phyloP scores from a whole-genome alignment of 345 rosid genomes.

The Aquilaria sinensis region DNA sequence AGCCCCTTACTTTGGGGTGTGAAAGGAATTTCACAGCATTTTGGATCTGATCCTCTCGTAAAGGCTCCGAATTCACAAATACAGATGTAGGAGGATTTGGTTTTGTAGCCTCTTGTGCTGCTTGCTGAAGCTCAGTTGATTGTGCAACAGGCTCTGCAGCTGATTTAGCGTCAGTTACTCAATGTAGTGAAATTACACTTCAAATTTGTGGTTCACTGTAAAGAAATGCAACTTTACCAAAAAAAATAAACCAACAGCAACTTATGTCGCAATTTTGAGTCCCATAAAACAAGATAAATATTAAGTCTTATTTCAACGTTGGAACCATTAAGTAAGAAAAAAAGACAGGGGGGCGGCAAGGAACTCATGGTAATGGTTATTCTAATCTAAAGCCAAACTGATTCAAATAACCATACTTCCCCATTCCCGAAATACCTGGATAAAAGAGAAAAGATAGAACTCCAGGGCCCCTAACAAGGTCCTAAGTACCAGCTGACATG shows the following conservation, averaged over 20 bases:
- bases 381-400: no score
- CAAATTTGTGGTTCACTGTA: neutral
- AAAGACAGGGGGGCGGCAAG: no score
- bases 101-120: constrained; percentile 39
- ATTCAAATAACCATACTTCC: no score
- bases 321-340: no score
- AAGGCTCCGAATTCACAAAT: constrained; percentile 83
- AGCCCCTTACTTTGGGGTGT: constrained; percentile 88
- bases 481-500: no score
- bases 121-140: constrained; percentile 42
- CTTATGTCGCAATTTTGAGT: neutral
- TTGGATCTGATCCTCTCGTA: constrained; percentile 89
- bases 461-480: no score
- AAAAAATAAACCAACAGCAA: neutral
- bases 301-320: neutral
- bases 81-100: constrained; percentile 46
- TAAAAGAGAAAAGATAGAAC: no score
- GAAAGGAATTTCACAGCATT: constrained; percentile 96
- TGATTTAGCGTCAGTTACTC: constrained; percentile 1
- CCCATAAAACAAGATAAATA: neutral
- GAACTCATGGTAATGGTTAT: no score
- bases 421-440: no score
- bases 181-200: neutral
- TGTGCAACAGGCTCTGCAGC: constrained; percentile 41
- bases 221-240: neutral